Evolutionary conservation across 164 flowering plant genomes (phyloP).

Genomic region (Aristolochia californica): DNA sequence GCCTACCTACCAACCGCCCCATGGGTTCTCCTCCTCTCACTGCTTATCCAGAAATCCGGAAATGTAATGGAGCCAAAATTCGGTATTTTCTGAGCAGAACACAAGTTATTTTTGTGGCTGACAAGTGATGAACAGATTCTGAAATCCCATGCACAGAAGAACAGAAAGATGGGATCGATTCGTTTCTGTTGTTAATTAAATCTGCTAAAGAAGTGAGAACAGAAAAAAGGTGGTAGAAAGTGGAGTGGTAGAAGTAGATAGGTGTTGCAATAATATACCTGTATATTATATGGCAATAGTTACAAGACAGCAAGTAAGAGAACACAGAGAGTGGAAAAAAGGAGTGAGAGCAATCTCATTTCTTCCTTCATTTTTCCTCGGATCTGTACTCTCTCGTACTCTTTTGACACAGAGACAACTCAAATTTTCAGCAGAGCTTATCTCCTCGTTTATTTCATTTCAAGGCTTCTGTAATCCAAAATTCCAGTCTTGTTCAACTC

Average conservation of each 20-base stretch:
- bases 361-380: neutral
- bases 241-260: neutral
- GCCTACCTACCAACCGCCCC: constrained; percentile 38
- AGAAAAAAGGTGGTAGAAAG: neutral
- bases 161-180: neutral
- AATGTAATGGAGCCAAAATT: neutral
- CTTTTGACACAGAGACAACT: neutral
- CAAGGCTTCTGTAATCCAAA: constrained; percentile 70
- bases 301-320: constrained; percentile 13
- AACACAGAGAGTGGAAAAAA: constrained; percentile 14
- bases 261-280: constrained; percentile 1
- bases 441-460: constrained; percentile 39
- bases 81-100: neutral
- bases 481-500: constrained; percentile 40
- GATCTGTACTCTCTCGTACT: neutral
- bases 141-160: neutral
- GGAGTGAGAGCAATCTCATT: constrained; percentile 5
- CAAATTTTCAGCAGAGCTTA: constrained; percentile 2
- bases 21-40: constrained; percentile 40
- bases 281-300: constrained; percentile 9
- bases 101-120: neutral
- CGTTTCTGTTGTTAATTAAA: neutral
- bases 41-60: constrained; percentile 36
- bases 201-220: neutral
- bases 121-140: neutral